These are phyloP conservation scores for Nannochloropsis salina DNA, from an alignment of 108 stramenopile genomes.

Conservation along the genomic window DNA sequence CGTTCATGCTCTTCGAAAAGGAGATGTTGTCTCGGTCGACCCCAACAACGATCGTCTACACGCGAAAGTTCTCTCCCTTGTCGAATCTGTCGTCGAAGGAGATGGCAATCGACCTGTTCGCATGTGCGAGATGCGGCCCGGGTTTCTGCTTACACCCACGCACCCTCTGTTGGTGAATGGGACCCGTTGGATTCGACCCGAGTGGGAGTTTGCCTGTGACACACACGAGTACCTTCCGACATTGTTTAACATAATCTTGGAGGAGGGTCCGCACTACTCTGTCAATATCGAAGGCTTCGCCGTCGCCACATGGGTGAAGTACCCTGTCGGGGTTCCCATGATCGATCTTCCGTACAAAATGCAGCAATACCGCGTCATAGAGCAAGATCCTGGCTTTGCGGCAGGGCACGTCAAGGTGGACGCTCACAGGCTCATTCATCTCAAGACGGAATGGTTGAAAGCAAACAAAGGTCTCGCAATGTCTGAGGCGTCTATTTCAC, in stretches of 20 bases:
- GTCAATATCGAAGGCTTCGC: background rate
- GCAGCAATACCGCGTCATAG: background rate
- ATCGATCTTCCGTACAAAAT: background rate
- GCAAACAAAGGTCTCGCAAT: background rate
- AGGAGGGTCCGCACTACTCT: background rate
- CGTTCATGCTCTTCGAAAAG: no score
- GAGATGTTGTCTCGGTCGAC: background rate
- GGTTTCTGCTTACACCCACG: background rate
- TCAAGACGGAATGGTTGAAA: slow-evolving; percentile 13
- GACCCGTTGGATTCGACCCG: background rate
- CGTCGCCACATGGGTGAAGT: background rate
- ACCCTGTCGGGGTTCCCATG: background rate
- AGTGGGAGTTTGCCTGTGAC: background rate
- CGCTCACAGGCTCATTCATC: background rate
- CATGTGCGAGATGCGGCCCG: background rate
- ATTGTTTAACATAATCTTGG: background rate
- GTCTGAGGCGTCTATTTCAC: no score
- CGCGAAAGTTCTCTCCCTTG: background rate
- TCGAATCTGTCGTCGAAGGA: background rate
- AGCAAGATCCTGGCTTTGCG: background rate
- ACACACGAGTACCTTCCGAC: background rate
- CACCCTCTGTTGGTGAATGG: background rate
- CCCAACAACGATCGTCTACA: background rate
- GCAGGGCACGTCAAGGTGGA: background rate
- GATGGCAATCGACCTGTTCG: background rate